These are phyloP conservation scores for Macrotyloma uniflorum DNA, from an alignment of 306 rosid species.

Conservation along the genomic window DNA sequence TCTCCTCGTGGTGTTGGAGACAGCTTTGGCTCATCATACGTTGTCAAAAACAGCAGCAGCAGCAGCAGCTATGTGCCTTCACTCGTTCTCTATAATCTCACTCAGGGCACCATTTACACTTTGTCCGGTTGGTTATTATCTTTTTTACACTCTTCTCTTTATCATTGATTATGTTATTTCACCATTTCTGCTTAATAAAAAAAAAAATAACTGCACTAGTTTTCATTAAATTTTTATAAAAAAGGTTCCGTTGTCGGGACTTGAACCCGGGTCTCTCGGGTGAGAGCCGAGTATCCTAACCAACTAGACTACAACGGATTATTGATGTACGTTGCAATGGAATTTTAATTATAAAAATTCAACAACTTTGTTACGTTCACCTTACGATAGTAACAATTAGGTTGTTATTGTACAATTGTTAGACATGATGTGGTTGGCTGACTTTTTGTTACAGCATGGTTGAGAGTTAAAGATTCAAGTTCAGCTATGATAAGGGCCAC, in stretches of 20 bases:
- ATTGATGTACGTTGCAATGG: no score
- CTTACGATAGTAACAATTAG: neutral
- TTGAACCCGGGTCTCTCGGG: constrained; percentile 88
- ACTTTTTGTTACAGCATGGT: constrained; percentile 59
- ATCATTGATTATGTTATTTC: neutral
- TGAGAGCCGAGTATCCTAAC: constrained; percentile 87
- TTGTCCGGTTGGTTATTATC: constrained; percentile 62
- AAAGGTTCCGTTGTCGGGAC: constrained; percentile 73
- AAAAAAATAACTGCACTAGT: neutral
- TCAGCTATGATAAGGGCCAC: constrained; percentile 66
- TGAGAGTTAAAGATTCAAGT: constrained; percentile 53
- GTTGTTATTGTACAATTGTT: neutral
- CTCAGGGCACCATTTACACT: constrained; percentile 56
- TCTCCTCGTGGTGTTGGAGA: neutral
- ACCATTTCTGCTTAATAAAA: neutral
- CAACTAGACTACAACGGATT: constrained; percentile 80
- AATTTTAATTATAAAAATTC: no score
- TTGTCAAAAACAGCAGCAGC: no score
- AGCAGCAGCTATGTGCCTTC: constrained; percentile 47
- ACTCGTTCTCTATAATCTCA: constrained; percentile 57
- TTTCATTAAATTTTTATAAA: neutral
- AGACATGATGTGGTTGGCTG: neutral
- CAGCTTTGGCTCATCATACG: constrained; percentile 1
- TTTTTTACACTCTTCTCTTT: neutral
- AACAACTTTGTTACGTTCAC: neutral